These are phyloP conservation scores for Arabidopsis thaliana DNA, from an alignment of 345 rosid species.

Conservation along the genomic window DNA sequence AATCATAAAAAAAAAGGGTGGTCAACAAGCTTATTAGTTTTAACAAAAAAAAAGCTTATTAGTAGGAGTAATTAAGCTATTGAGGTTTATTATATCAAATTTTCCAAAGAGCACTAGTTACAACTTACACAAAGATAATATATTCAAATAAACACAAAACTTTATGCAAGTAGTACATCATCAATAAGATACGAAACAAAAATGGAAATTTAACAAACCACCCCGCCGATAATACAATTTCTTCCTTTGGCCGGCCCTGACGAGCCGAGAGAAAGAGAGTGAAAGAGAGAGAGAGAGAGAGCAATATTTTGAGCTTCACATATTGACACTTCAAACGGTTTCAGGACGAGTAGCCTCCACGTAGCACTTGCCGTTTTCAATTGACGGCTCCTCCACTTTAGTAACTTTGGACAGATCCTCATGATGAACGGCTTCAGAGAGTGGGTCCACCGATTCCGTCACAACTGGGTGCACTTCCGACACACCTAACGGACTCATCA, in stretches of 20 bases:
- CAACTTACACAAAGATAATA: slow-evolving; percentile 16
- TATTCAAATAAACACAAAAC: slow-evolving; percentile 23
- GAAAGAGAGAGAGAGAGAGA: slow-evolving; percentile 23
- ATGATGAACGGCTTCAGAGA: slow-evolving; percentile 31
- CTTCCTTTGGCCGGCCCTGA: slow-evolving; percentile 23
- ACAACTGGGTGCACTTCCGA: slow-evolving; percentile 45
- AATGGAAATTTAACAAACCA: slow-evolving; percentile 38
- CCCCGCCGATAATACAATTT: slow-evolving; percentile 26
- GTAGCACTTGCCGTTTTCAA: slow-evolving; percentile 32
- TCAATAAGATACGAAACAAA: slow-evolving; percentile 33
- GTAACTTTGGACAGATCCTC: slow-evolving; percentile 39
- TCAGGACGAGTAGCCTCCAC: slow-evolving; percentile 37
- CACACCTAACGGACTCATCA: slow-evolving; percentile 47
- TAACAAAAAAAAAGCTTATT: neutral
- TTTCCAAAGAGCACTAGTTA: slow-evolving; percentile 1
- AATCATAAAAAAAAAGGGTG: neutral
- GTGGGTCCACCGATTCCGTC: slow-evolving; percentile 31
- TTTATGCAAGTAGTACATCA: slow-evolving; percentile 28
- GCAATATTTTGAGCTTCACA: neutral
- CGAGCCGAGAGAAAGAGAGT: slow-evolving; percentile 18
- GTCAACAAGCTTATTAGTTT: neutral
- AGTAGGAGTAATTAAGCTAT: slow-evolving; percentile 5
- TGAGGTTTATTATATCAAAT: slow-evolving; percentile 11
- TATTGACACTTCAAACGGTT: slow-evolving; percentile 36
- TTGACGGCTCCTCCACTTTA: slow-evolving; percentile 36